phyloP scores from a whole-genome alignment of 345 rosid genomes.

The Mangifera indica region DNA sequence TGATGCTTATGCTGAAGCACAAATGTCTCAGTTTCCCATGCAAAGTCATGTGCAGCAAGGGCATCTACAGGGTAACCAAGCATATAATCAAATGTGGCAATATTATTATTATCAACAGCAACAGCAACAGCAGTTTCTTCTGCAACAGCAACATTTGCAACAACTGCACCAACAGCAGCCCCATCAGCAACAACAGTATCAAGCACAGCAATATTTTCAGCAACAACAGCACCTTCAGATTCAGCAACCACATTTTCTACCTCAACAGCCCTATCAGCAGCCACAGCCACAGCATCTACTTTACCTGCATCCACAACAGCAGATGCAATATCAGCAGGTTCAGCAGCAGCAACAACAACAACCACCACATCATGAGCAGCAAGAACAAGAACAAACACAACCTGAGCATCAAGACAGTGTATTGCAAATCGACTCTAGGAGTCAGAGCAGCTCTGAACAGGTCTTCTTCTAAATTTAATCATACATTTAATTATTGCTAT shows the following conservation, averaged over 20 bases:
- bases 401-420: slow-evolving; percentile 27
- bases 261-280: slow-evolving; percentile 15
- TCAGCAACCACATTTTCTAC: slow-evolving; percentile 29
- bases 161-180: slow-evolving; percentile 35
- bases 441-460: slow-evolving; percentile 26
- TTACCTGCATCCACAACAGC: slow-evolving; percentile 32
- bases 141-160: slow-evolving; percentile 42
- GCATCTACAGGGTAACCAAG: slow-evolving; percentile 46
- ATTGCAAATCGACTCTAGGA: slow-evolving; percentile 28
- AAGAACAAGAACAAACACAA: slow-evolving; percentile 11
- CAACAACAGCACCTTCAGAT: slow-evolving; percentile 22
- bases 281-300: slow-evolving; percentile 27
- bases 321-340: slow-evolving; percentile 30
- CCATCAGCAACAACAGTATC: slow-evolving; percentile 30
- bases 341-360: slow-evolving; percentile 31
- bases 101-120: slow-evolving; percentile 67
- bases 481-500: not conserved
- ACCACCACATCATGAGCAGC: slow-evolving; percentile 31
- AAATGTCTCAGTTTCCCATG: slow-evolving; percentile 39
- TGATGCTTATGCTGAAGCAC: slow-evolving; percentile 41
- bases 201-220: slow-evolving; percentile 29
- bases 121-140: slow-evolving; percentile 47
- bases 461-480: slow-evolving; percentile 8
- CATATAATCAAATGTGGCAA: slow-evolving; percentile 78
- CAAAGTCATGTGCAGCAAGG: slow-evolving; percentile 49